Conservation (phyloP, 2,329 filamentous ascomycete genomes). For the Aspergillus sp. region DNA sequence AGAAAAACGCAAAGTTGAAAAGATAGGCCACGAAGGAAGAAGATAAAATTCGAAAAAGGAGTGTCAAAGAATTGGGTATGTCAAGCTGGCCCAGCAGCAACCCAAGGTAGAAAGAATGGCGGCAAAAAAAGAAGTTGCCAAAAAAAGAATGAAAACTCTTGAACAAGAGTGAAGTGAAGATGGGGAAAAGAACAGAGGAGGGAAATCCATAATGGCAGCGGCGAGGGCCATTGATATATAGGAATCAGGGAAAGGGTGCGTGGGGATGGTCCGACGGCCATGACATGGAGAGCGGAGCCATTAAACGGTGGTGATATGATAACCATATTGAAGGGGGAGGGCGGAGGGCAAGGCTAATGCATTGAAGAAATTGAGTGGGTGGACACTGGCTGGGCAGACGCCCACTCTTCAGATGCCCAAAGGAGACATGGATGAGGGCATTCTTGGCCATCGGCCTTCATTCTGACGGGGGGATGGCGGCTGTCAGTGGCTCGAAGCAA, state of each 20-base stretch:
- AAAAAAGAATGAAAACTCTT: conserved; percentile 4
- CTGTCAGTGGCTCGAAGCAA: conserved; percentile 9
- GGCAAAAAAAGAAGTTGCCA: conserved; percentile 9
- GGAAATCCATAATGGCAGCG: neutral
- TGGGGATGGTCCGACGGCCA: neutral
- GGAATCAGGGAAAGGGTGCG: neutral
- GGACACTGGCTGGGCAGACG: conserved; percentile 6
- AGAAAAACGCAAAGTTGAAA: conserved; percentile 9
- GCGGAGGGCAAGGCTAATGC: conserved; percentile 15
- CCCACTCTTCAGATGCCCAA: neutral
- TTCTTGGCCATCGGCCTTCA: neutral
- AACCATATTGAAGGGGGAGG: conserved; percentile 12
- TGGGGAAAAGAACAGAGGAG: neutral
- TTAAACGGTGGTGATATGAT: neutral
- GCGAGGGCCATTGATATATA: conserved; percentile 17
- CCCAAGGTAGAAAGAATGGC: conserved; percentile 16
- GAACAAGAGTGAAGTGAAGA: conserved; percentile 8
- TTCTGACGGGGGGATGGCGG: neutral
- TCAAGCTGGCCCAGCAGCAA: conserved; percentile 20
- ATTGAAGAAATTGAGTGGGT: conserved; percentile 18
- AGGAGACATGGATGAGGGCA: neutral
- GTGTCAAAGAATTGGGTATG: conserved; percentile 12
- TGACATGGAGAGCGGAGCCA: conserved; percentile 1
- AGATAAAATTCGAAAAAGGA: conserved; percentile 9
- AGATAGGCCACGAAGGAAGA: neutral